phyloP scores from a whole-genome alignment of 345 rosid genomes.

The Aquilaria yunnanensis region DNA sequence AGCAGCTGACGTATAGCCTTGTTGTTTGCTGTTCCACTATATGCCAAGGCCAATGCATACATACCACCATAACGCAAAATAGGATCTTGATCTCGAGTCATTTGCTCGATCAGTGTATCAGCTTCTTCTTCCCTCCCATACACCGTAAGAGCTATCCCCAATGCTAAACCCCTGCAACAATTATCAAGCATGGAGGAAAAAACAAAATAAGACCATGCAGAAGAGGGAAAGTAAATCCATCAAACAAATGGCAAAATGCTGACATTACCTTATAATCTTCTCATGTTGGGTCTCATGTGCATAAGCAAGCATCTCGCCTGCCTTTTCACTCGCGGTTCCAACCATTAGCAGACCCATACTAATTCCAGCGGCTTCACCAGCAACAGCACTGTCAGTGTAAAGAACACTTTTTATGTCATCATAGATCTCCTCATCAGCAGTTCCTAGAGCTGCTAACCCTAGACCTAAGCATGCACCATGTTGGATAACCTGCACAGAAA shows the following conservation, averaged over 20 bases:
- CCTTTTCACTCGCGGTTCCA: conserved; percentile 97
- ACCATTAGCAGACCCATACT: conserved; percentile 99
- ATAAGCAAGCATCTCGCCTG: conserved; percentile 96
- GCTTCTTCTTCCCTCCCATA: conserved; percentile 99
- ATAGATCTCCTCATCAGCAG: conserved; percentile 93
- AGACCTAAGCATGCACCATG: conserved; percentile 99
- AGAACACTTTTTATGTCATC: conserved; percentile 86
- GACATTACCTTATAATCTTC: conserved; percentile 83
- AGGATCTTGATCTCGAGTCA: conserved; percentile 98
- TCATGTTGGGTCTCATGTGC: conserved; percentile 99
- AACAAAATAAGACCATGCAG: conserved; percentile 10
- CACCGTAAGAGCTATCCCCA: conserved; percentile 97
- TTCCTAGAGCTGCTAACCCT: conserved; percentile 97
- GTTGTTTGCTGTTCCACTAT: conserved; percentile 96
- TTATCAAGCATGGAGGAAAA: not conserved
- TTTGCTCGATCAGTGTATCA: conserved; percentile 95
- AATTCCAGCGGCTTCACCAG: conserved; percentile 99
- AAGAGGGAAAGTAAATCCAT: not conserved
- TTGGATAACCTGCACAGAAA: conserved; percentile 77
- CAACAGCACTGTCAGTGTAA: conserved; percentile 93
- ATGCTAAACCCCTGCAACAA: conserved; percentile 71
- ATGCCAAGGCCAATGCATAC: conserved; percentile 97
- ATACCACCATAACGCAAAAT: conserved; percentile 98
- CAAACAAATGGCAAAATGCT: not conserved
- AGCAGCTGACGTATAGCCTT: conserved; percentile 97